A percentile compares a stretch with the other conserved stretches of the same genome.
Evolutionary conservation across 139 green algal genomes (phyloP).

Genomic region (Picochlorum sp.): DNA sequence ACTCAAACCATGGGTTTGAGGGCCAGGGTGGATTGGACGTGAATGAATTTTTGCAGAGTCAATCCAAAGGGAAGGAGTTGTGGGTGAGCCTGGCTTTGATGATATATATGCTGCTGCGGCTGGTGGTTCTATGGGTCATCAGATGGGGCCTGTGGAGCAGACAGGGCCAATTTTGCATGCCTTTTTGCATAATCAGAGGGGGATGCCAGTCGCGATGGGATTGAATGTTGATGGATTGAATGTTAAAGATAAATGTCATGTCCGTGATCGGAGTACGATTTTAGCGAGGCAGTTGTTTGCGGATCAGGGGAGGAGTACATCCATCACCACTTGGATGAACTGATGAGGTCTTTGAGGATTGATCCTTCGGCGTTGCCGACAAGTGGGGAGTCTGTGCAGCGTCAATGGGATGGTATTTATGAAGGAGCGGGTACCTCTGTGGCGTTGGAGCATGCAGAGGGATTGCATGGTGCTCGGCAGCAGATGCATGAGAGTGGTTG

Average conservation of each 20-base stretch:
- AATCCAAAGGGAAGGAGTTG: slow-evolving; percentile 2
- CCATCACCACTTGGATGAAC: slow-evolving; percentile 54
- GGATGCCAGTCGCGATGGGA: slow-evolving; percentile 23
- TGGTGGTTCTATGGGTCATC: not conserved
- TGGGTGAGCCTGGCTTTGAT: not conserved
- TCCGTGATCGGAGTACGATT: slow-evolving; percentile 72
- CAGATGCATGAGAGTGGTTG: slow-evolving; percentile 9
- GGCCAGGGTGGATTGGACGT: too few relatives aligned
- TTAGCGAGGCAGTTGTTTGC: slow-evolving; percentile 73
- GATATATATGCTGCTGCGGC: not conserved
- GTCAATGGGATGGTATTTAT: slow-evolving; percentile 35
- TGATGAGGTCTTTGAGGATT: slow-evolving; percentile 66
- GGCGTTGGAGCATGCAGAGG: not conserved
- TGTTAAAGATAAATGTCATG: slow-evolving; percentile 35
- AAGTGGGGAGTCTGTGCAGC: not conserved
- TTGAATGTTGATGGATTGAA: not conserved
- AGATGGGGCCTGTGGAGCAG: slow-evolving; percentile 2
- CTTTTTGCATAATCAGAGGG: slow-evolving; percentile 48
- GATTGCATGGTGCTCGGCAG: slow-evolving; percentile 24
- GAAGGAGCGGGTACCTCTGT: not conserved
- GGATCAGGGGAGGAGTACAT: slow-evolving; percentile 46
- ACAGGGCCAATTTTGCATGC: slow-evolving; percentile 21
- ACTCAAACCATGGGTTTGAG: not conserved
- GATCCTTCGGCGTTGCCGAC: slow-evolving; percentile 48
- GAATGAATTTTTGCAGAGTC: too few relatives aligned